Conservation (phyloP, 257 asterid species). For the Prunella vulgaris region DNA sequence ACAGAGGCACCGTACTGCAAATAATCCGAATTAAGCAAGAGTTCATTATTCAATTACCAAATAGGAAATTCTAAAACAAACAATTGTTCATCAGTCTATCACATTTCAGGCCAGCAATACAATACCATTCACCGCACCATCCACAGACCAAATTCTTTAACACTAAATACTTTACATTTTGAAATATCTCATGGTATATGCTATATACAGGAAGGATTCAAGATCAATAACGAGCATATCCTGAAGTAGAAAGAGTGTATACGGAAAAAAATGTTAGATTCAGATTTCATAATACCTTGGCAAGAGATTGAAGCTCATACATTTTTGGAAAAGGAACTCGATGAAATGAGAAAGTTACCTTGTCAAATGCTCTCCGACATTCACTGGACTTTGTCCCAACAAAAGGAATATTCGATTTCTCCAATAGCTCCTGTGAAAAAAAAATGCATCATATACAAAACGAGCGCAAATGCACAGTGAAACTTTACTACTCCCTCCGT, state of each 20-base stretch:
- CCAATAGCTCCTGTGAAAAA: slow-evolving; percentile 65
- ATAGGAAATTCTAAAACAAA: not conserved
- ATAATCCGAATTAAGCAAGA: slow-evolving; percentile 19
- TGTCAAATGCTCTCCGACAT: slow-evolving; percentile 79
- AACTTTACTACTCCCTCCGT: no score
- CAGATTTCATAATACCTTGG: not conserved
- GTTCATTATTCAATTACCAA: slow-evolving; percentile 17
- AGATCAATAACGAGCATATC: not conserved
- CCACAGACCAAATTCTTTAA: not conserved
- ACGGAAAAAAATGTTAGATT: not conserved
- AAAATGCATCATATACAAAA: slow-evolving; percentile 5
- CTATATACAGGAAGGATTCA: not conserved
- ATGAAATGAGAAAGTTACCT: slow-evolving; percentile 39
- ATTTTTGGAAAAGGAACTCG: not conserved
- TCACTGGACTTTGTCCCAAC: slow-evolving; percentile 69
- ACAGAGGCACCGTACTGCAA: slow-evolving; percentile 68
- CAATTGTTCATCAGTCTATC: not conserved
- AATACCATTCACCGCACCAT: not conserved
- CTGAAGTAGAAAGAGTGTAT: not conserved
- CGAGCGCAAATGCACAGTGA: not conserved
- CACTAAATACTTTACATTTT: not conserved
- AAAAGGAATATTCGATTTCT: slow-evolving; percentile 58
- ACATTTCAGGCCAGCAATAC: not conserved
- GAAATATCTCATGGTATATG: not conserved
- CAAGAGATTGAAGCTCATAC: not conserved